phyloP scores from a whole-genome alignment of 805 yeast species.

The Candida oleophila region DNA sequence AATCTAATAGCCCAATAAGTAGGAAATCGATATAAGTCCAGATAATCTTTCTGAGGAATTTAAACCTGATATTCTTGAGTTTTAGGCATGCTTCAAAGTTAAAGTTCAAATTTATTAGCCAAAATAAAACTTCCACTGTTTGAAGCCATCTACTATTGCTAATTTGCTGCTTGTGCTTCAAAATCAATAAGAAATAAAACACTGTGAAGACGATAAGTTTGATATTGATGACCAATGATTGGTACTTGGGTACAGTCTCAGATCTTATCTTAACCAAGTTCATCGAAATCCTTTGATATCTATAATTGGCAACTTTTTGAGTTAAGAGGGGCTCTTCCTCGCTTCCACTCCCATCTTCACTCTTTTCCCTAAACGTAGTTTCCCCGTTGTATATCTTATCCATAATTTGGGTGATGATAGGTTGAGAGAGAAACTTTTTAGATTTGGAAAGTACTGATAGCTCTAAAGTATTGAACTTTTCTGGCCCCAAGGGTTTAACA shows the following conservation, averaged over 20 bases:
- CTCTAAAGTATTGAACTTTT: slow-evolving; percentile 47
- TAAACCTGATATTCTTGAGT: slow-evolving; percentile 43
- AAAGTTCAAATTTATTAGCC: slow-evolving; percentile 46
- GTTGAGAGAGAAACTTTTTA: slow-evolving; percentile 51
- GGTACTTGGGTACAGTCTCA: slow-evolving; percentile 40
- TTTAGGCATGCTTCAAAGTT: slow-evolving; percentile 47
- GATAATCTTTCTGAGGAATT: slow-evolving; percentile 46
- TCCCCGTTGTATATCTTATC: slow-evolving; percentile 54
- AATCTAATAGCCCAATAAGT: slow-evolving; percentile 38
- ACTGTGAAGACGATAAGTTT: slow-evolving; percentile 30
- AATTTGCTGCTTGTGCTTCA: slow-evolving; percentile 18
- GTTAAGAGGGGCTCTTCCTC: slow-evolving; percentile 9
- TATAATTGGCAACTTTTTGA: slow-evolving; percentile 26
- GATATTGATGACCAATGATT: slow-evolving; percentile 37
- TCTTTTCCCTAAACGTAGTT: slow-evolving; percentile 28
- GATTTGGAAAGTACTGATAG: slow-evolving; percentile 53
- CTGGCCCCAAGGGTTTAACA: slow-evolving; percentile 43
- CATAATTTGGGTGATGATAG: slow-evolving; percentile 45
- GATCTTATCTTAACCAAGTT: slow-evolving; percentile 29
- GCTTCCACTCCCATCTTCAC: slow-evolving; percentile 20
- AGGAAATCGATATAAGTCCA: slow-evolving; percentile 53
- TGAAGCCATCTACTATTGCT: slow-evolving; percentile 2
- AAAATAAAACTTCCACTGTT: slow-evolving; percentile 36
- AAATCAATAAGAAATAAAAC: slow-evolving; percentile 29
- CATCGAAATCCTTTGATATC: slow-evolving; percentile 31